Evolutionary conservation across 768 basidiomycete species (phyloP), one percentile per base, ranked within the genome.

Genomic region (Boletus vinaceobasis): DNA sequence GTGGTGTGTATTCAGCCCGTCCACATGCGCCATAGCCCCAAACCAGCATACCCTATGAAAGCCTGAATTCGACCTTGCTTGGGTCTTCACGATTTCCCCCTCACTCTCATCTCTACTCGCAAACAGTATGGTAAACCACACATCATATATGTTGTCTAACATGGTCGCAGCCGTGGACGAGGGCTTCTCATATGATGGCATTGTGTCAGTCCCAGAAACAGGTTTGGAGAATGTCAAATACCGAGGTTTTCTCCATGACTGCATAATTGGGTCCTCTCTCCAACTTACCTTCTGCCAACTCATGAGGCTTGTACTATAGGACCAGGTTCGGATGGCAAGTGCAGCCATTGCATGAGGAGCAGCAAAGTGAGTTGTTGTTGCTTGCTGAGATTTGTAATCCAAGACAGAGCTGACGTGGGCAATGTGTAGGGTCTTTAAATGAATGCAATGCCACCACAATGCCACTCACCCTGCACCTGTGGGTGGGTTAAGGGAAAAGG

Each of bases 111-210:
- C 40, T 26, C 13, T 42, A 14, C 23, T 7, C 40, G 3, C 14
- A 7, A 42, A 42, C 40, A 42, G 23, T 23, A 42, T 42, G 40
- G 14, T 7, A 15, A 2, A 23, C 40, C 23, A 23, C 14, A 23
- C 14, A 26, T 42, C 21, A 14, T 14, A 15, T 21, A 42, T 23
- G 40, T 15, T 42, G 40, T 42, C 40, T 26, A 14, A 23, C 40
- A 42, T 42, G 40, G 14, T 42, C 14, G 14, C 21, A 5, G 40
- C 40, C 6, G 40, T 42, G 3, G 23, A 42, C 11, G 23, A 42
- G 15, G 58, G 58, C 15, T 46, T 46, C 40, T 59, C 57, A 4
- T 42, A 27, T 15, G 58, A 59, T 33, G 57, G 57, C 5, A 59
- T 60, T 17, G 17, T 43, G 31, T 60, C 52, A 2, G 9, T 60